A percentile compares a stretch with the other conserved stretches of the same genome.
Evolutionary conservation across 2,329 filamentous ascomycete genomes (phyloP).

Genomic region (Aspergillus calidoustus): DNA sequence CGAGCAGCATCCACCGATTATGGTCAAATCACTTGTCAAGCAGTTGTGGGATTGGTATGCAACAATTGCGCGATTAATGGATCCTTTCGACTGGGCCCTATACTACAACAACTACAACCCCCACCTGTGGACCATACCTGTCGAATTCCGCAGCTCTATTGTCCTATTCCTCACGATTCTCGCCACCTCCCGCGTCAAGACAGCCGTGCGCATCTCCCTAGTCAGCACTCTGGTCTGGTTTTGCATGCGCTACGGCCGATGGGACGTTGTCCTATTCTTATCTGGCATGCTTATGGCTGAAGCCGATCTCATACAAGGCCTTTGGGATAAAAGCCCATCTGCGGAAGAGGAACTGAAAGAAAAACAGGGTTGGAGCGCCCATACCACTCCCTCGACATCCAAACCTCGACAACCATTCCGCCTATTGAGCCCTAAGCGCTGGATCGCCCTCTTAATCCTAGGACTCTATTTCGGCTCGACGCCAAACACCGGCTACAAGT

Average conservation of each 20-base stretch:
- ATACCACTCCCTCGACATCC: background rate
- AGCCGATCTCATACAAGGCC: slow-evolving; percentile 45
- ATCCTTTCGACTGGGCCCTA: slow-evolving; percentile 45
- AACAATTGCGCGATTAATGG: slow-evolving; percentile 40
- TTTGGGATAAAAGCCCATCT: slow-evolving; percentile 35
- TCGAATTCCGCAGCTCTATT: slow-evolving; percentile 51
- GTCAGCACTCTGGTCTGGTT: slow-evolving; percentile 42
- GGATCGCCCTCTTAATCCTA: slow-evolving; percentile 43
- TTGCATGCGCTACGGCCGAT: slow-evolving; percentile 49
- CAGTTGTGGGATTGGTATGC: slow-evolving; percentile 45
- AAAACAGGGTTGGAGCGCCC: slow-evolving; percentile 22
- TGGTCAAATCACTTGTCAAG: slow-evolving; percentile 32
- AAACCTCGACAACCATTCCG: slow-evolving; percentile 16
- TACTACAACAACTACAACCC: slow-evolving; percentile 52
- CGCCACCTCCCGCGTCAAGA: slow-evolving; percentile 42
- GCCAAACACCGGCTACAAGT: slow-evolving; percentile 45
- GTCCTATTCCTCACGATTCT: slow-evolving; percentile 49
- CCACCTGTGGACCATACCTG: slow-evolving; percentile 53
- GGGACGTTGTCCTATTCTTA: slow-evolving; percentile 50
- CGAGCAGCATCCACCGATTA: slow-evolving; percentile 49
- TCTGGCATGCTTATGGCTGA: slow-evolving; percentile 50
- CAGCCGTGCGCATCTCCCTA: slow-evolving; percentile 38
- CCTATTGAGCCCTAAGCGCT: slow-evolving; percentile 38
- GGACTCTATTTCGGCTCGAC: slow-evolving; percentile 50
- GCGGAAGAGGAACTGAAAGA: slow-evolving; percentile 28